These are phyloP conservation scores for Hymenoscyphus repandus DNA, from an alignment of 2,329 filamentous ascomycete species.

Conservation along the genomic window DNA sequence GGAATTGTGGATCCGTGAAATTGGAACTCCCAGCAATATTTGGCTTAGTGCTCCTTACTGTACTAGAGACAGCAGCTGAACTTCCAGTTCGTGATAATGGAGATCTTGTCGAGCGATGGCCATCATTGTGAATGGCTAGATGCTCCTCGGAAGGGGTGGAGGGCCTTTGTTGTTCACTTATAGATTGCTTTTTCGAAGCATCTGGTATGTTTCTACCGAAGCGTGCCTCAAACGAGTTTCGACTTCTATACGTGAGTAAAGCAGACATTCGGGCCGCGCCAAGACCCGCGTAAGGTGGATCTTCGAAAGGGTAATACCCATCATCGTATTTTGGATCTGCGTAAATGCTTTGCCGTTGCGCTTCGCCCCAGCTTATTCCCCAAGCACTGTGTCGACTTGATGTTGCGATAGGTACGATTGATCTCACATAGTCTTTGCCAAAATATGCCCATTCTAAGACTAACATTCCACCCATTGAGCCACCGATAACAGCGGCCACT, in stretches of 20 bases:
- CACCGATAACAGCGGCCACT: conserved; percentile 73
- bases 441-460: conserved; percentile 91
- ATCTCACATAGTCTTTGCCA: conserved; percentile 77
- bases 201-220: conserved; percentile 93
- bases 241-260: conserved; percentile 88
- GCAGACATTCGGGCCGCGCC: conserved; percentile 96
- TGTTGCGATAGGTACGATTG: conserved; percentile 78
- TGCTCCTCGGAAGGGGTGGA: conserved; percentile 57
- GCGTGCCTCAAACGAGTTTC: conserved; percentile 92
- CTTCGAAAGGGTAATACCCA: conserved; percentile 84
- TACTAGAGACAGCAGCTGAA: conserved; percentile 17
- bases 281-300: conserved; percentile 80
- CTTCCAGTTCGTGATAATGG: conserved; percentile 42
- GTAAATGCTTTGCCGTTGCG: conserved; percentile 89
- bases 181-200: conserved; percentile 74
- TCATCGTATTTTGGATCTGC: conserved; percentile 98
- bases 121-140: conserved; percentile 79
- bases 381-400: conserved; percentile 81
- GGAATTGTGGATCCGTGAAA: conserved; percentile 64
- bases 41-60: conserved; percentile 19
- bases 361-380: conserved; percentile 89
- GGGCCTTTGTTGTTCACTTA: conserved; percentile 61
- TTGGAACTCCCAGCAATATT: conserved; percentile 27
- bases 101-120: conserved; percentile 58
- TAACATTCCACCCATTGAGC: conserved; percentile 84